Conservation (phyloP, 2,329 filamentous ascomycete species). For the Pyrenochaeta sp. region DNA sequence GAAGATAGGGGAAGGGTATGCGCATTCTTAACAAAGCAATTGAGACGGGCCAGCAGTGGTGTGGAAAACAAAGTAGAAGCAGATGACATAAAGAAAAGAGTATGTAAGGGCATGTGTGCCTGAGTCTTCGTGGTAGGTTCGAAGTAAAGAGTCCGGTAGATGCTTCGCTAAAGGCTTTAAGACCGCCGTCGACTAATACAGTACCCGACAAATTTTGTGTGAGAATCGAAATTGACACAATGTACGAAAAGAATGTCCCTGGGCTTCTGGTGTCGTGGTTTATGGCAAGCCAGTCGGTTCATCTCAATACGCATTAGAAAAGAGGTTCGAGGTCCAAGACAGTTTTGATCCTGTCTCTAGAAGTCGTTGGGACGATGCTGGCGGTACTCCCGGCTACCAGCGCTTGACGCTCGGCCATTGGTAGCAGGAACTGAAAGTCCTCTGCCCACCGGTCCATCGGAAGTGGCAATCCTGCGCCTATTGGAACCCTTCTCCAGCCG, state of each 20-base stretch:
- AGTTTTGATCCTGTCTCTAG: too few relatives aligned
- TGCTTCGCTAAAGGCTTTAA: conserved; percentile 5
- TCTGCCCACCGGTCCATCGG: conserved; percentile 37
- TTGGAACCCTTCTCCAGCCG: conserved; percentile 48
- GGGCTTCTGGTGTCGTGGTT: too few relatives aligned
- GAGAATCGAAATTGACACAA: too few relatives aligned
- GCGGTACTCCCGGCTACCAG: conserved; percentile 37
- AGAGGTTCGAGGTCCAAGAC: too few relatives aligned
- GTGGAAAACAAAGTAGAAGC: conserved; percentile 4
- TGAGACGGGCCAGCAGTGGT: conserved; percentile 13
- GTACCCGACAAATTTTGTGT: too few relatives aligned
- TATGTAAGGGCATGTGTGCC: not conserved
- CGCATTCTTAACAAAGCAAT: conserved; percentile 26
- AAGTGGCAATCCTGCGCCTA: conserved; percentile 34
- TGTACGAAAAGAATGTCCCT: too few relatives aligned
- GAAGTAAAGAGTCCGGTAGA: conserved; percentile 2
- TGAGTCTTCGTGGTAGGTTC: conserved; percentile 1
- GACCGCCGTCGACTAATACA: too few relatives aligned
- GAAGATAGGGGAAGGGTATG: conserved; percentile 35
- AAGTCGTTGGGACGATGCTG: conserved; percentile 31
- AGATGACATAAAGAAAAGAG: conserved; percentile 14
- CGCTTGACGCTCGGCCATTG: conserved; percentile 45
- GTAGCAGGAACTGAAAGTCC: conserved; percentile 31
- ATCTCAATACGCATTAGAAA: too few relatives aligned
- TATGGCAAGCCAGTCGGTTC: too few relatives aligned